Base-by-base conservation (phyloP, 192 early-diverging fungal genomes). In the Cladochytrium replicatum region DNA sequence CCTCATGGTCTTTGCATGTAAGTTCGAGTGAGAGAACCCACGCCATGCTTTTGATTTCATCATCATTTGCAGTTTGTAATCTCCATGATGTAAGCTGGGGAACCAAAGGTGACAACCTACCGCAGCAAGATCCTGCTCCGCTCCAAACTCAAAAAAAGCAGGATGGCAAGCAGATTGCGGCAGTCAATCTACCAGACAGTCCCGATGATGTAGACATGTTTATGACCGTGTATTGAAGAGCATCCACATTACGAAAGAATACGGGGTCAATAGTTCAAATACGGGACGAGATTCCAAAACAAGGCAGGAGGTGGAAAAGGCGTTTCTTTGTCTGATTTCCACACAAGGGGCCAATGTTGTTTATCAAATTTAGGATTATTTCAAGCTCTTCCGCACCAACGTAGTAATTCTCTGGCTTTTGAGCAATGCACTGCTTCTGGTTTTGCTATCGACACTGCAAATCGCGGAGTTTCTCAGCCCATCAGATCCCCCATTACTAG, bases 41-140 rank as follows among this genome's bases (percentile, higher is more conserved):
- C 45, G 27, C 47, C 15, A 21, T 2, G 25, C 34, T 15, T 49
- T 34, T 9, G 23, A 13, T 29, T 29, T n/a, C 29, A 8, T 21
- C 43, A 24, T 2, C 21, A 54, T n/a, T 8, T 57, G 6, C 51
- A 71, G 54, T 73, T 45, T 56, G 57, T 47, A 76, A 69, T 51
- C 67, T 69, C 32, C 71, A 75, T 43, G 75, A 80, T 54, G 60
- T 74, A 19, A 63, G 64, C 11, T 80, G 78, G 78, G 78, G 78
- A 21, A 80, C 78, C 19, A 74, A 72, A 54, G 69, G 69, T 21
- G 61, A 65, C 21, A 76, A 56, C 29, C 30, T 29, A 5, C 46
- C 46, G 2, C 42, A 34, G 39, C 65, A 67, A 39, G 17, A 44
- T 17, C 41, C 21, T 45, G 62, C 55, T 1, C 57, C 66, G 21